A percentile compares a stretch with the other conserved stretches of the same genome.
phyloP scores from a whole-genome alignment of 441 rosid genomes.

The Euphorbia schlechtendalii region DNA sequence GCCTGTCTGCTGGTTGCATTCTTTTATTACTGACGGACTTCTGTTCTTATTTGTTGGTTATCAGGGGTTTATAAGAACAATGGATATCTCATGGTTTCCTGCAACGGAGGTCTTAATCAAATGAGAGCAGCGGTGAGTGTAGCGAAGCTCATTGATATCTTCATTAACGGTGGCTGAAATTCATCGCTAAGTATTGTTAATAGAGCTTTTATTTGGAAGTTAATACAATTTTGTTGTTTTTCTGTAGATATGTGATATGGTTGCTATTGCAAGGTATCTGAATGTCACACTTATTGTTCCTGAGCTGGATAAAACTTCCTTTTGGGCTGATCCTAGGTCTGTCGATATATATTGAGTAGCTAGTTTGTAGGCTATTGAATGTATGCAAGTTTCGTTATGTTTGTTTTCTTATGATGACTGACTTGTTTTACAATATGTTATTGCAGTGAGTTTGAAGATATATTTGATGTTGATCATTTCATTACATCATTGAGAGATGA shows the following conservation, averaged over 20 bases:
- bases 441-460: constrained; percentile 85
- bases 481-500: constrained; percentile 83
- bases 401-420: constrained; percentile 1
- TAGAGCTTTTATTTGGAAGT: neutral
- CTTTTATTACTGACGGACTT: neutral
- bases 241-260: constrained; percentile 89
- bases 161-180: neutral
- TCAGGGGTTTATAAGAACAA: constrained; percentile 91
- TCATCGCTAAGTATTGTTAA: constrained; percentile 4
- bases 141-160: neutral
- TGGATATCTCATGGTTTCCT: constrained; percentile 94
- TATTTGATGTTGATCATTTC: constrained; percentile 91
- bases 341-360: constrained; percentile 13
- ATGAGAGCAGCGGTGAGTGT: constrained; percentile 95
- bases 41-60: constrained; percentile 6
- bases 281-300: constrained; percentile 92
- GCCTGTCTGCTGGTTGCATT: neutral
- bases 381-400: neutral
- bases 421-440: neutral
- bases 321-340: constrained; percentile 94
- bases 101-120: constrained; percentile 99
- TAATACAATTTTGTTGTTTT: constrained; percentile 6
- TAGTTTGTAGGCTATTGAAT: constrained; percentile 4
- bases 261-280: constrained; percentile 71
- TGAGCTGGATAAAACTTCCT: constrained; percentile 84